Percentiles rank a stretch among this genome's conserved stretches.
Conservation (phyloP, 2,329 filamentous ascomycete genomes). For the Xylariaceae sp. region DNA sequence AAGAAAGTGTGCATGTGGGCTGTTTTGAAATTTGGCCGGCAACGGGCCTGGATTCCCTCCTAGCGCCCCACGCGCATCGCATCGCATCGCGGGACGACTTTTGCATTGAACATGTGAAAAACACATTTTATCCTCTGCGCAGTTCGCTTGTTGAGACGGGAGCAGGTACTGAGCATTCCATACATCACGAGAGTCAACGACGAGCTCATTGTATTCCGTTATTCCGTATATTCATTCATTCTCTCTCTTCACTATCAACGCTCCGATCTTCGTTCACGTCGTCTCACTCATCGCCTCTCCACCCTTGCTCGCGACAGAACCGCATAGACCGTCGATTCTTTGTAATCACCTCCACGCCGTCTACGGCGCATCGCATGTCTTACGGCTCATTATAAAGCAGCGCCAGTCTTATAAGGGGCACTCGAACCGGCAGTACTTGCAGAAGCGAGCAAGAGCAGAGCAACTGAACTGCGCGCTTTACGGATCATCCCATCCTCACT, state of each 20-base stretch:
- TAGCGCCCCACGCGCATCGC: slow-evolving; percentile 14
- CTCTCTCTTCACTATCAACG: not conserved
- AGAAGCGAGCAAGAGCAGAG: slow-evolving; percentile 2
- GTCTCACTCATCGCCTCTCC: not conserved
- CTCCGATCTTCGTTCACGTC: not conserved
- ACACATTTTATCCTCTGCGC: not conserved
- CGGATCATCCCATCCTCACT: not conserved
- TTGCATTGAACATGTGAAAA: slow-evolving; percentile 12
- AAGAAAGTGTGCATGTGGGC: slow-evolving; percentile 16
- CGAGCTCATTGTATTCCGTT: not conserved
- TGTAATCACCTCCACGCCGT: slow-evolving; percentile 3
- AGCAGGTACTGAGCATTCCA: too few relatives aligned
- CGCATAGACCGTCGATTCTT: not conserved
- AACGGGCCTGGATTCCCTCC: slow-evolving; percentile 11
- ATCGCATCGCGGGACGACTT: slow-evolving; percentile 7
- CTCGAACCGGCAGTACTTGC: too few relatives aligned
- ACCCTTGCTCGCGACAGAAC: not conserved
- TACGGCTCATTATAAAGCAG: not conserved
- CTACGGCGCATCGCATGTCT: not conserved
- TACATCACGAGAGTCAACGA: too few relatives aligned
- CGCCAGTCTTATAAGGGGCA: not conserved
- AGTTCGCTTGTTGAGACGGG: too few relatives aligned
- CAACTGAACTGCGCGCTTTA: slow-evolving; percentile 25
- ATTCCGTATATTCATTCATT: not conserved
- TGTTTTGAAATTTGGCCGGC: slow-evolving; percentile 16